Conservation (phyloP, 257 asterid genomes). For the Salvia hispanica region DNA sequence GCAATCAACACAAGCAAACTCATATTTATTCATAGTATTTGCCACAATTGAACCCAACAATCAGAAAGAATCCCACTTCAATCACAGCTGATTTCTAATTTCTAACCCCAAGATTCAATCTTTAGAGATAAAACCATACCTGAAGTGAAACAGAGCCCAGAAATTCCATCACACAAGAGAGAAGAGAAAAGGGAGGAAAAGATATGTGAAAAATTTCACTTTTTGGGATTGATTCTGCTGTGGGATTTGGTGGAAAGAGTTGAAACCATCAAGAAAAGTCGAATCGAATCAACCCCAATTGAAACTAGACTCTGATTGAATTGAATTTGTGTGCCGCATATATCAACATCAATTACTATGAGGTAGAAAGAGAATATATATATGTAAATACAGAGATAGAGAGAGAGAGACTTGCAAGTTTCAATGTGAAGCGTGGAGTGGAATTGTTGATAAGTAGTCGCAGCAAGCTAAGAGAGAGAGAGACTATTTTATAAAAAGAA, state of each 20-base stretch:
- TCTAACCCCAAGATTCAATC: constrained; percentile 9
- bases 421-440: constrained; percentile 44
- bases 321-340: constrained; percentile 22
- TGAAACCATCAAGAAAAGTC: constrained; percentile 25
- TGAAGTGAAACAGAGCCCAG: constrained; percentile 38
- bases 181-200: neutral
- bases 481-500: neutral
- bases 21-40: neutral
- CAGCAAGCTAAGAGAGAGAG: constrained; percentile 27
- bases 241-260: constrained; percentile 36
- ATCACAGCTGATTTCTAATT: neutral
- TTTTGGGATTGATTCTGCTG: constrained; percentile 39
- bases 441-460: constrained; percentile 45
- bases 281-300: constrained; percentile 34
- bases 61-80: constrained; percentile 25
- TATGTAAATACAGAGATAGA: constrained; percentile 30
- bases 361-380: constrained; percentile 29
- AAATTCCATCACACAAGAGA: constrained; percentile 41
- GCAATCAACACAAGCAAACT: constrained; percentile 40
- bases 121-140: constrained; percentile 41
- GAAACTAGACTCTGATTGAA: constrained; percentile 22
- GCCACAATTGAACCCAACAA: constrained; percentile 26
- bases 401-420: constrained; percentile 40
- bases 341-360: constrained; percentile 28
- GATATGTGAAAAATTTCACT: constrained; percentile 31